Percentiles rank a stretch among this genome's conserved stretches.
Evolutionary conservation across 2,329 filamentous ascomycete genomes (phyloP).

Genomic region (Fusarium sp.): DNA sequence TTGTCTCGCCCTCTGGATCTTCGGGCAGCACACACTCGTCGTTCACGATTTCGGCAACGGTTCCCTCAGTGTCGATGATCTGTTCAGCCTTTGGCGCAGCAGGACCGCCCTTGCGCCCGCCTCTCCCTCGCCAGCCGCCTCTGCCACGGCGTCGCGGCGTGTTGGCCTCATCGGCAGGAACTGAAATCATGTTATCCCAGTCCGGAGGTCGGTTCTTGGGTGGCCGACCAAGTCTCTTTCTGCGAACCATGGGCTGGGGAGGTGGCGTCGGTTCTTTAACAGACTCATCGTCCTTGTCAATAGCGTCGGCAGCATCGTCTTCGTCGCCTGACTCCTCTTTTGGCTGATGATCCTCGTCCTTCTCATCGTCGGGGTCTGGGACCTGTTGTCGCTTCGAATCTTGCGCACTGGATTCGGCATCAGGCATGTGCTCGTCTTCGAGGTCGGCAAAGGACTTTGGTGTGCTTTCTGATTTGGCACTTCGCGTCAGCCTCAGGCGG

Average conservation of each 20-base stretch:
- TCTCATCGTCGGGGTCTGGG: slow-evolving; percentile 53
- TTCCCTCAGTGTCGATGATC: slow-evolving; percentile 93
- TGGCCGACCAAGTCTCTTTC: slow-evolving; percentile 85
- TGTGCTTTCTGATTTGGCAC: slow-evolving; percentile 56
- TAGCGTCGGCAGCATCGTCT: slow-evolving; percentile 51
- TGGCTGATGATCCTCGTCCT: slow-evolving; percentile 64
- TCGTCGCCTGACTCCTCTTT: slow-evolving; percentile 65
- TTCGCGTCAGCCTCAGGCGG: slow-evolving; percentile 53
- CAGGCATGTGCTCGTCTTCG: slow-evolving; percentile 54
- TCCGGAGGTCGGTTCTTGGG: slow-evolving; percentile 87
- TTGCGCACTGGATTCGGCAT: slow-evolving; percentile 49
- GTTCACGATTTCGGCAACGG: slow-evolving; percentile 87
- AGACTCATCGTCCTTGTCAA: slow-evolving; percentile 56
- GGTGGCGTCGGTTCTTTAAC: slow-evolving; percentile 67
- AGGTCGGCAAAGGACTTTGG: slow-evolving; percentile 58
- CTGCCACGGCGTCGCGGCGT: slow-evolving; percentile 75
- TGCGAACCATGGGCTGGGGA: slow-evolving; percentile 74
- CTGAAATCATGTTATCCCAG: slow-evolving; percentile 75
- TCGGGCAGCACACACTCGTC: slow-evolving; percentile 93
- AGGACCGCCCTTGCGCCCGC: slow-evolving; percentile 75
- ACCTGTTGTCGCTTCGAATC: slow-evolving; percentile 59
- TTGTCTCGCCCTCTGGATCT: slow-evolving; percentile 88
- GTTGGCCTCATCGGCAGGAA: slow-evolving; percentile 66
- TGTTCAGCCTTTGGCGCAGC: slow-evolving; percentile 84
- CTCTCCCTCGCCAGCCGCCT: slow-evolving; percentile 78